Evolutionary conservation across 768 basidiomycete species (phyloP).

Genomic region (Atractiella rhizophila): DNA sequence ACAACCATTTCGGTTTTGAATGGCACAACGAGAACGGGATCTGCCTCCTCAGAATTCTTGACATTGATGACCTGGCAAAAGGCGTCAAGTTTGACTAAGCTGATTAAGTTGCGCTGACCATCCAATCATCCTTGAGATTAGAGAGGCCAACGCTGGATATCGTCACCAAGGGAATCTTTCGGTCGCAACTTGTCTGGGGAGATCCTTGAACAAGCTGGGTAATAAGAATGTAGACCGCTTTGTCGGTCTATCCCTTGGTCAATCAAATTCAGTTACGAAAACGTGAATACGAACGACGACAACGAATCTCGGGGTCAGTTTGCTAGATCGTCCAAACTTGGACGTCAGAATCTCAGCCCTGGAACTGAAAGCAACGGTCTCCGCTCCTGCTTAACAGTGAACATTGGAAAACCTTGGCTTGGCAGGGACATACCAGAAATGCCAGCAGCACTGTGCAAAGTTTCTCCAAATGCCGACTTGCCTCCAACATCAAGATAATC

Average conservation of each 20-base stretch:
- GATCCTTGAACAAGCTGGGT: slow-evolving; percentile 34
- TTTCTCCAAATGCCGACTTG: slow-evolving; percentile 42
- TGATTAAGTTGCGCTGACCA: slow-evolving; percentile 30
- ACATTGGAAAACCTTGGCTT: neutral
- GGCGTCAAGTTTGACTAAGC: slow-evolving; percentile 1
- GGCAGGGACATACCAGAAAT: slow-evolving; percentile 36
- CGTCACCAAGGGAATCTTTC: slow-evolving; percentile 68
- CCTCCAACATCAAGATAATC: slow-evolving; percentile 85
- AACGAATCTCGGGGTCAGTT: slow-evolving; percentile 68
- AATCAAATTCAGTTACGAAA: neutral
- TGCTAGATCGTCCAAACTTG: slow-evolving; percentile 63
- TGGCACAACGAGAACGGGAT: slow-evolving; percentile 64
- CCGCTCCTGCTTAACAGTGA: slow-evolving; percentile 26
- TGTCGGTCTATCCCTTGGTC: slow-evolving; percentile 35
- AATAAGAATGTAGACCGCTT: slow-evolving; percentile 56
- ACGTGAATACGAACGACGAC: slow-evolving; percentile 39
- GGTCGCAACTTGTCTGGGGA: slow-evolving; percentile 37
- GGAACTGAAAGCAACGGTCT: slow-evolving; percentile 60
- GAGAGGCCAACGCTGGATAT: slow-evolving; percentile 72
- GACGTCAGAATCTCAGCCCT: slow-evolving; percentile 59
- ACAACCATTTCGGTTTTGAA: slow-evolving; percentile 90
- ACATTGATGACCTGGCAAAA: slow-evolving; percentile 43
- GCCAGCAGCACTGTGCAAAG: slow-evolving; percentile 43
- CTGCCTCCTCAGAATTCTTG: slow-evolving; percentile 64
- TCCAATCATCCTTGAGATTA: slow-evolving; percentile 77